phyloP scores from a whole-genome alignment of 2,329 filamentous ascomycete genomes.

The Ilyonectria destructans region DNA sequence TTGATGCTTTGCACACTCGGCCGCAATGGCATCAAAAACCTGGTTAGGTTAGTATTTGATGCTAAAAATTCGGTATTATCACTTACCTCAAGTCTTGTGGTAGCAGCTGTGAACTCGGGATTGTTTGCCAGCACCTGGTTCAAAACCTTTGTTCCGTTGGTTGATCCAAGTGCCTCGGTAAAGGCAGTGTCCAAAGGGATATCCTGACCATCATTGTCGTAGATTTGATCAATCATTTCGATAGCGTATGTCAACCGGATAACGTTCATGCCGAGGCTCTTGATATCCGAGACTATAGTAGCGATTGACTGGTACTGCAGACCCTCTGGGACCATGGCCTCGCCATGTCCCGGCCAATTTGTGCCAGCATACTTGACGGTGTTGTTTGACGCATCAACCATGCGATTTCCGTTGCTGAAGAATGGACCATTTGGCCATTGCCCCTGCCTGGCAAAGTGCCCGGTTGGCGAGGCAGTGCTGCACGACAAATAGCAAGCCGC shows the following conservation, averaged over 20 bases:
- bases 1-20: constrained; percentile 68
- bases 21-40: constrained; percentile 73
- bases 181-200: constrained; percentile 64
- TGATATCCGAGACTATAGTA: constrained; percentile 70
- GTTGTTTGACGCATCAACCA: constrained; percentile 60
- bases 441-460: constrained; percentile 3
- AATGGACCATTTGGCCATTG: constrained; percentile 56
- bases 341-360: constrained; percentile 75
- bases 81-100: constrained; percentile 67
- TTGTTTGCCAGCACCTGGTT: constrained; percentile 70
- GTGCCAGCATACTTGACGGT: constrained; percentile 68
- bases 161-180: constrained; percentile 62
- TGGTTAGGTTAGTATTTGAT: background rate
- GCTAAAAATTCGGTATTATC: background rate
- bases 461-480: constrained; percentile 7
- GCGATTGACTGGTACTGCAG: constrained; percentile 74
- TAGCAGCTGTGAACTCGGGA: constrained; percentile 68
- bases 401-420: constrained; percentile 58
- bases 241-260: constrained; percentile 76
- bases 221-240: constrained; percentile 75
- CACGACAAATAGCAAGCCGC: background rate
- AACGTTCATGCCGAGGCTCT: constrained; percentile 74
- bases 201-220: constrained; percentile 64
- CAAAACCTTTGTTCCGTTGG: constrained; percentile 69
- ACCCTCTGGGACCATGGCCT: constrained; percentile 78